Percentiles rank a stretch among this genome's conserved stretches.
These are phyloP conservation scores for Chrysosporium queenslandicum DNA, from an alignment of 2,329 filamentous ascomycete species.

Conservation along the genomic window DNA sequence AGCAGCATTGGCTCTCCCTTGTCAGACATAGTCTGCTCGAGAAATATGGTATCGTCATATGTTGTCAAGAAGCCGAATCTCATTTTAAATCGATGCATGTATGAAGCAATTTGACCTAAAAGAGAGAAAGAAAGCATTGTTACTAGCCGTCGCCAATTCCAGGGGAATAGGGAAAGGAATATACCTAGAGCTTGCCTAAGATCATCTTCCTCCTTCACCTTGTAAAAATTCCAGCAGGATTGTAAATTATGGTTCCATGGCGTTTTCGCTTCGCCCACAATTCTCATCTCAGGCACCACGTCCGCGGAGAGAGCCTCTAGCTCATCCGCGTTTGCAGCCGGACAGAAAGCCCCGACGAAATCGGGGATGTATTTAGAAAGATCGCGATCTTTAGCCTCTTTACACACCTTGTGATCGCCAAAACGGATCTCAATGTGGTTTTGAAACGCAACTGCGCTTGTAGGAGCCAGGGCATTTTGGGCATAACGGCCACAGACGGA, in stretches of 20 bases:
- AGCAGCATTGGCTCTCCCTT: background rate
- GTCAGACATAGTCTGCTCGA: slow-evolving; percentile 1
- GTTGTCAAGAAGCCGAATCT: slow-evolving; percentile 15
- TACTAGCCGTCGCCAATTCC: too few species aligned
- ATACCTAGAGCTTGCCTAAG: background rate
- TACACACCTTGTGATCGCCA: slow-evolving; percentile 13
- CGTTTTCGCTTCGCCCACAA: slow-evolving; percentile 16
- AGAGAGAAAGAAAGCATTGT: background rate
- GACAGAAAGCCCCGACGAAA: background rate
- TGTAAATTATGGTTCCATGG: slow-evolving; percentile 14
- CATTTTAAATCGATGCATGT: slow-evolving; percentile 15
- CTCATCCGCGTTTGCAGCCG: background rate
- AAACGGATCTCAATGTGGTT: slow-evolving; percentile 4
- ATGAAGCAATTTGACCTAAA: slow-evolving; percentile 14
- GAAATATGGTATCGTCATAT: slow-evolving; percentile 14
- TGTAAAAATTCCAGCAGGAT: background rate
- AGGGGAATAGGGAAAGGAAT: background rate
- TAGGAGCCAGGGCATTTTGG: slow-evolving; percentile 12
- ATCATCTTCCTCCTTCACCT: background rate
- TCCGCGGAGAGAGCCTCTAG: background rate
- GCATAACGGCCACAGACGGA: slow-evolving; percentile 13
- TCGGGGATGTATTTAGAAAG: background rate
- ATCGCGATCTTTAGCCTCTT: slow-evolving; percentile 1
- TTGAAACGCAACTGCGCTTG: slow-evolving; percentile 8
- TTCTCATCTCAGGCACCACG: background rate